phyloP scores from a whole-genome alignment of 2,329 filamentous ascomycete species.

The Seiridium cupressi region DNA sequence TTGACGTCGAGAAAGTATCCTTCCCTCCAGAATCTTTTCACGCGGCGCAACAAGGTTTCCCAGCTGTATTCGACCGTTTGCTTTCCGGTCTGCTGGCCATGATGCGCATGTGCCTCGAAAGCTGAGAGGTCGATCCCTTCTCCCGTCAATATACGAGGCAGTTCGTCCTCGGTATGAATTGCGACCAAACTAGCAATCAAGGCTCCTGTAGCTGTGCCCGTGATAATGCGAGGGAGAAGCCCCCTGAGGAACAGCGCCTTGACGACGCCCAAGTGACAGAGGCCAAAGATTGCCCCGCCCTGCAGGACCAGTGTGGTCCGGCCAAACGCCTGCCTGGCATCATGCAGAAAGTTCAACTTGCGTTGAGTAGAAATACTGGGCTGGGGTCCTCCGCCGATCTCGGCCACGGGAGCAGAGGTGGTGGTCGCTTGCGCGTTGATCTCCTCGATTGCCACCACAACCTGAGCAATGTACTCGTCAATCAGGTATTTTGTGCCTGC shows the following conservation, averaged over 20 bases:
- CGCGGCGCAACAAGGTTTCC: slow-evolving; percentile 64
- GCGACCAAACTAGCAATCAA: slow-evolving; percentile 86
- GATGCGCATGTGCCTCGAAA: slow-evolving; percentile 53
- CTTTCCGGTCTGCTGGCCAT: slow-evolving; percentile 27
- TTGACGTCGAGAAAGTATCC: slow-evolving; percentile 83
- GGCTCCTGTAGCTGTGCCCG: slow-evolving; percentile 86
- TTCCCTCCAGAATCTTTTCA: slow-evolving; percentile 67
- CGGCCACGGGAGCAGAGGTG: slow-evolving; percentile 2
- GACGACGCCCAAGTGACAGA: slow-evolving; percentile 88
- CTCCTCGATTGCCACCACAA: slow-evolving; percentile 77
- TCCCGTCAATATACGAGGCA: slow-evolving; percentile 73
- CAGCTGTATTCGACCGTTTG: slow-evolving; percentile 41
- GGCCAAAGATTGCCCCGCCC: slow-evolving; percentile 85
- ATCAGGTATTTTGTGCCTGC: slow-evolving; percentile 88
- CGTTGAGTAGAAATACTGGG: slow-evolving; percentile 62
- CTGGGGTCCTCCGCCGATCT: background rate
- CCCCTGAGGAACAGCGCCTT: slow-evolving; percentile 81
- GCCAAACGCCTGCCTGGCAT: slow-evolving; percentile 85
- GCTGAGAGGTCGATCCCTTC: slow-evolving; percentile 81
- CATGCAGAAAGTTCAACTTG: slow-evolving; percentile 83
- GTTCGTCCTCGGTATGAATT: slow-evolving; percentile 82
- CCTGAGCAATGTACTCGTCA: slow-evolving; percentile 84
- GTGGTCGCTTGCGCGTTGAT: slow-evolving; percentile 47
- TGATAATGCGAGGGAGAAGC: slow-evolving; percentile 84
- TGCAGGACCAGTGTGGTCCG: slow-evolving; percentile 83